These are phyloP conservation scores for Avena insularis DNA, from an alignment of 176 grass and related monocot genomes.

Conservation along the genomic window DNA sequence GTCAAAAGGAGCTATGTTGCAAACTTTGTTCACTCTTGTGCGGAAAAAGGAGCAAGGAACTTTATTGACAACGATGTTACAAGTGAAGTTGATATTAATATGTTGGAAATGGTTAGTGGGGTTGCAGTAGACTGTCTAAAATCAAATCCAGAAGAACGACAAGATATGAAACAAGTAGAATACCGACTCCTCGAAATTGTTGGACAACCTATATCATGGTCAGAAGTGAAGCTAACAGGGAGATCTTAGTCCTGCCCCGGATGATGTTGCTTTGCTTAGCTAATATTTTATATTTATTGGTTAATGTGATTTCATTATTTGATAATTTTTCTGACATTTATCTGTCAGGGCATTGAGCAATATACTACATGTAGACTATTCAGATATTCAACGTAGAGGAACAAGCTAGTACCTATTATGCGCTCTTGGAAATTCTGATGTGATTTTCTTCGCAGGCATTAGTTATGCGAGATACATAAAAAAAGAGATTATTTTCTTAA, in stretches of 20 bases:
- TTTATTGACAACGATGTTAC: slow-evolving; percentile 4
- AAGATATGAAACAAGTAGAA: neutral
- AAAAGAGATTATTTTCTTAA: too few species aligned
- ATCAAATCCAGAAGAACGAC: neutral
- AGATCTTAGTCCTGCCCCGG: too few species aligned
- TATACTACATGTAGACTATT: neutral
- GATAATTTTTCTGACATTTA: neutral
- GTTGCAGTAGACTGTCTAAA: neutral
- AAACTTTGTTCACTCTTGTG: neutral
- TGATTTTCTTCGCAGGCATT: too few species aligned
- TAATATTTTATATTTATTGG: neutral
- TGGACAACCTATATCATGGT: neutral
- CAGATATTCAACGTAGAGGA: neutral
- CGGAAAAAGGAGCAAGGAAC: neutral
- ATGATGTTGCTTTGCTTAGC: too few species aligned
- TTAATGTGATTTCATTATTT: neutral
- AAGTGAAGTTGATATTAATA: neutral
- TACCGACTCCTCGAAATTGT: neutral
- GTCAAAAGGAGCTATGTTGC: too few species aligned
- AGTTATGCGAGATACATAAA: neutral
- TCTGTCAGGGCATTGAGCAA: neutral
- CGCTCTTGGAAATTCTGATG: too few species aligned
- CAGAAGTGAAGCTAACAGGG: neutral
- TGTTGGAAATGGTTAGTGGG: neutral
- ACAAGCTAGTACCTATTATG: neutral